A percentile compares a stretch with the other conserved stretches of the same genome.
phyloP scores from a whole-genome alignment of 768 basidiomycete genomes.

The Pluteus cervinus region DNA sequence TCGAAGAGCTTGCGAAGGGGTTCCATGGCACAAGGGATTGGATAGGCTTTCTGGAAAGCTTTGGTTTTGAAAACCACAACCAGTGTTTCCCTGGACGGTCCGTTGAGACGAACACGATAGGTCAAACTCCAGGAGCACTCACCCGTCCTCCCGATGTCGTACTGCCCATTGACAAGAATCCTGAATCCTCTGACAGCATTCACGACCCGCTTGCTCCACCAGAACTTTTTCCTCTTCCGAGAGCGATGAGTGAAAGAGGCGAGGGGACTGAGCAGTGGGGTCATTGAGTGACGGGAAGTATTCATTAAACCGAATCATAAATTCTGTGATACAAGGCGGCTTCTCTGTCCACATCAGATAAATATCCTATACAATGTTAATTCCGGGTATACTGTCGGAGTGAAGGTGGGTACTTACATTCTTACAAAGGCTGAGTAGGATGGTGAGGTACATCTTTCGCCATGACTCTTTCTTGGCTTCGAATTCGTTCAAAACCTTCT shows the following conservation, averaged over 20 bases:
- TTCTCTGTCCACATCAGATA: constrained; percentile 23
- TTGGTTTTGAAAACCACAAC: constrained; percentile 11
- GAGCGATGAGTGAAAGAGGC: constrained; percentile 21
- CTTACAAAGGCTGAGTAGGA: constrained; percentile 21
- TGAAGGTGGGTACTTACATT: constrained; percentile 16
- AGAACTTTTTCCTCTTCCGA: constrained; percentile 14
- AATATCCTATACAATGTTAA: constrained; percentile 21
- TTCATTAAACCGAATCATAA: constrained; percentile 33
- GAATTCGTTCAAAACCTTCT: constrained; percentile 13
- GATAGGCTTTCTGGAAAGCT: constrained; percentile 12
- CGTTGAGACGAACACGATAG: too few relatives aligned
- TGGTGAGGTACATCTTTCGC: constrained; percentile 25
- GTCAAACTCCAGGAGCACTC: too few relatives aligned
- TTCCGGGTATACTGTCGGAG: background rate
- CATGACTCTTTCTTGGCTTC: constrained; percentile 10
- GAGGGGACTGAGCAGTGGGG: constrained; percentile 12
- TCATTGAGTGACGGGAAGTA: constrained; percentile 30
- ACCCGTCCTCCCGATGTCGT: constrained; percentile 11
- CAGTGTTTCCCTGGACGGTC: background rate
- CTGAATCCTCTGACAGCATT: constrained; percentile 12
- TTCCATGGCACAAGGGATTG: constrained; percentile 9
- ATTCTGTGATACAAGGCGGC: constrained; percentile 22
- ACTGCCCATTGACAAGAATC: constrained; percentile 17
- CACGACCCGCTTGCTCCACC: constrained; percentile 11
- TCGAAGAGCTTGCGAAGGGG: constrained; percentile 14